Percentiles rank a stretch among this genome's conserved stretches.
Conservation (phyloP, 257 asterid genomes). For the Lavandula angustifolia region DNA sequence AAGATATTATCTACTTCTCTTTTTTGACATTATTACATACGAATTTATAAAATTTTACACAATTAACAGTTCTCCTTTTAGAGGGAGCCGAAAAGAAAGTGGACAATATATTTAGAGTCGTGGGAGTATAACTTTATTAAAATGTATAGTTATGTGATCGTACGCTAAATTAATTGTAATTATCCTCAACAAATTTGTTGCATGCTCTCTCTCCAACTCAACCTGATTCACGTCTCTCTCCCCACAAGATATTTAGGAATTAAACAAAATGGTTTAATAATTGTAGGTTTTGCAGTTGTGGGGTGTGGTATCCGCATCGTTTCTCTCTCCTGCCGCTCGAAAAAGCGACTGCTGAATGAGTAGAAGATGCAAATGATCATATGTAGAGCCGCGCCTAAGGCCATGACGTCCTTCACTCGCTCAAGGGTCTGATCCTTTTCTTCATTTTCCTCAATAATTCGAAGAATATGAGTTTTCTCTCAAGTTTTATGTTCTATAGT, state of each 20-base stretch:
- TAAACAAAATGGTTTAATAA: constrained; percentile 25
- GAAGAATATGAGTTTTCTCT: neutral
- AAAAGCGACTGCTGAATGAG: constrained; percentile 33
- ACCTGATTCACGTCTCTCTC: constrained; percentile 6
- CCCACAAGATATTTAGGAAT: constrained; percentile 1
- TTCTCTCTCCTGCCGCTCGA: constrained; percentile 38
- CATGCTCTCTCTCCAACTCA: too few relatives aligned
- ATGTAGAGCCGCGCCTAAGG: constrained; percentile 46
- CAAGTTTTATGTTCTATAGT: neutral
- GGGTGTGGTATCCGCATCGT: constrained; percentile 33
- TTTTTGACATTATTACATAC: too few relatives aligned
- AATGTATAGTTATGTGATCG: too few relatives aligned
- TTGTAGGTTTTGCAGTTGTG: constrained; percentile 34
- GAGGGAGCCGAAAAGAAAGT: too few relatives aligned
- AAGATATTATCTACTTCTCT: too few relatives aligned
- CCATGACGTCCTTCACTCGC: constrained; percentile 59
- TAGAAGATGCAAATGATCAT: constrained; percentile 49
- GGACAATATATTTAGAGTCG: too few relatives aligned
- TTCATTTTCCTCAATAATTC: neutral
- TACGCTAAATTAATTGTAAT: too few relatives aligned
- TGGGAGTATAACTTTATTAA: too few relatives aligned
- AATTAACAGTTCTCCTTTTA: too few relatives aligned
- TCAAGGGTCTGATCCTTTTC: constrained; percentile 37
- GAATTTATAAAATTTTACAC: too few relatives aligned
- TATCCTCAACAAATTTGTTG: too few relatives aligned